Conservation (phyloP, 306 rosid species). For the Cicer judaicum region DNA sequence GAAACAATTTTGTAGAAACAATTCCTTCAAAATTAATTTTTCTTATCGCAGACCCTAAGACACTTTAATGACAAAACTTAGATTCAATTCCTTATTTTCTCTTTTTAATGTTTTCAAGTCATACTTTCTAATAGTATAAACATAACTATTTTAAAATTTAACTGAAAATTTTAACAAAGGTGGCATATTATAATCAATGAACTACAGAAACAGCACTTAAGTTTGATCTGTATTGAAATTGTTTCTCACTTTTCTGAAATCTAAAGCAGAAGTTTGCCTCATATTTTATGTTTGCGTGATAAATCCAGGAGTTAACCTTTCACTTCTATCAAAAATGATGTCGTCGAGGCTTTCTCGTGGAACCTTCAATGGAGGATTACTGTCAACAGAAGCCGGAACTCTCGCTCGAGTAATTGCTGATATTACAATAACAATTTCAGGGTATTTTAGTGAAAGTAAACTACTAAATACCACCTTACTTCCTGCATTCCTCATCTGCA, state of each 20-base stretch:
- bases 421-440: slow-evolving; percentile 78
- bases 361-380: slow-evolving; percentile 81
- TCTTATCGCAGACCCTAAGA: no score
- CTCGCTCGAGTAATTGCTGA: slow-evolving; percentile 90
- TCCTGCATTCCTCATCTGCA: slow-evolving; percentile 72
- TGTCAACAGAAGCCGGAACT: slow-evolving; percentile 91
- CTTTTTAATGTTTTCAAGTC: no score
- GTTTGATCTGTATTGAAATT: not conserved
- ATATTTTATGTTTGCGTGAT: slow-evolving; percentile 26
- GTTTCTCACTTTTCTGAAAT: not conserved
- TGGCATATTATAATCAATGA: no score
- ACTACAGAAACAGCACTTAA: no score
- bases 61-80: no score
- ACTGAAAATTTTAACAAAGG: no score
- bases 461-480: slow-evolving; percentile 71
- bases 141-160: not conserved
- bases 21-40: no score
- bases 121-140: no score
- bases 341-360: slow-evolving; percentile 85
- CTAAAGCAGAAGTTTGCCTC: slow-evolving; percentile 26
- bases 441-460: slow-evolving; percentile 63
- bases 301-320: slow-evolving; percentile 78
- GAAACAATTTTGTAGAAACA: no score
- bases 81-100: no score
- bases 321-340: slow-evolving; percentile 83